Percentiles rank a stretch among this genome's conserved stretches.
Evolutionary conservation across 1,284 basidiomycete genomes (phyloP).

Genomic region (Abortiporus biennis): DNA sequence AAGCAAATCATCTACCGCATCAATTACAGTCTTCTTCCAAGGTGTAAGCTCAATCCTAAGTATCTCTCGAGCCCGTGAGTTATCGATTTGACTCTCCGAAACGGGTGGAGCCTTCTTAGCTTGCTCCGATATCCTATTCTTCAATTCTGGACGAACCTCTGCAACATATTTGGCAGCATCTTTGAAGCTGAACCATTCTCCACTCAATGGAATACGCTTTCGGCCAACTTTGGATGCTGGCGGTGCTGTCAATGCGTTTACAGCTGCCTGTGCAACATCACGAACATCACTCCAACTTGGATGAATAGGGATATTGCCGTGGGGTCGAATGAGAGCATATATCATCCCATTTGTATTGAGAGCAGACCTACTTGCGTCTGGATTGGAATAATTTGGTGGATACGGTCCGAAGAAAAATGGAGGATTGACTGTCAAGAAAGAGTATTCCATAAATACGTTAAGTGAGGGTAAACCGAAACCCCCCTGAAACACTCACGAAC

Average conservation of each 20-base stretch:
- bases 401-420: slow-evolving; percentile 16
- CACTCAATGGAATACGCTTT: slow-evolving; percentile 20
- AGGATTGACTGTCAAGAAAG: slow-evolving; percentile 17
- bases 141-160: slow-evolving; percentile 17
- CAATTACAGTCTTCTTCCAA: slow-evolving; percentile 17
- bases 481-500: slow-evolving; percentile 9
- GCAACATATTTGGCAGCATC: slow-evolving; percentile 17
- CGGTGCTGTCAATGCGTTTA: slow-evolving; percentile 16
- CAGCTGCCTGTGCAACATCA: slow-evolving; percentile 19
- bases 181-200: slow-evolving; percentile 13
- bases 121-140: slow-evolving; percentile 13
- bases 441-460: too few species aligned
- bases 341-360: slow-evolving; percentile 14
- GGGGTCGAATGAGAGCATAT: slow-evolving; percentile 11
- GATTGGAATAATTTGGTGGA: slow-evolving; percentile 9
- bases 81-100: slow-evolving; percentile 11
- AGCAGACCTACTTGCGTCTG: slow-evolving; percentile 1
- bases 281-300: slow-evolving; percentile 17
- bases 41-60: slow-evolving; percentile 16
- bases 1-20: slow-evolving; percentile 9
- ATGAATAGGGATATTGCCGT: slow-evolving; percentile 1
- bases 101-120: slow-evolving; percentile 5
- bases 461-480: background rate
- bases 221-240: slow-evolving; percentile 10
- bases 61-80: slow-evolving; percentile 14